Evolutionary conservation across 1,139 yeast genomes (phyloP), one percentile per base, ranked within the genome.

Genomic region (Blastobotrys illinoisensis): DNA sequence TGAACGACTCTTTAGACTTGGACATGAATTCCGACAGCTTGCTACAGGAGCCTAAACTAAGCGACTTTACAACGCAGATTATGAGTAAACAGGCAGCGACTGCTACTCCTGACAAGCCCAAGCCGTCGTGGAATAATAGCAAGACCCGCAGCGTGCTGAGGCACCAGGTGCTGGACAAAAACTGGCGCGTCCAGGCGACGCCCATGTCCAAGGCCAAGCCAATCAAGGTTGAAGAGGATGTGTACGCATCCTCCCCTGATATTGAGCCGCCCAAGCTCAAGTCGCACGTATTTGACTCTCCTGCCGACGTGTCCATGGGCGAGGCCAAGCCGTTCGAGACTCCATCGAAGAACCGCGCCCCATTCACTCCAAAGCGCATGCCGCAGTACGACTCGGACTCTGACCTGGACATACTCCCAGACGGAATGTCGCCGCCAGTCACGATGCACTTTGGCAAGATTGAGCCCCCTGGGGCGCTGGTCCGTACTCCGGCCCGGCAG

Each of bases 101-200:
- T 3, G 13, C 40, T 5, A 32, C 40, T 13, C 40, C 40, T 11
- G 40, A 32, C 5, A 11, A n/a, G 20, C 40, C 48, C 19, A 24
- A 13, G 32, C n/a, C 2, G 18, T 9, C 20, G 5, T 45, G 24
- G 18, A 36, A 16, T 11, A n/a, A 14, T 24, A 43, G 14, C 11
- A 40, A 11, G 14, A 24, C 56, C 11, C 51, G 19, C 24, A 46
- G 50, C 16, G 44, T 54, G 3, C 21, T 71, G n/a, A 57, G 71
- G 5, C 75, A 72, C 53, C 69, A 70, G 24, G 72, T 71, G 5
- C 62, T 71, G 44, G 70, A 71, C 57, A 62, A 64, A 50, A 68
- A 66, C 51, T 71, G 73, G 74, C 63, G 67, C 9, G 55, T 71
- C 26, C 72, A 69, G 50, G 72, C 65, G 9, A 71, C 74, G 9